A percentile compares a stretch with the other conserved stretches of the same genome.
Conservation (phyloP, 2,329 filamentous ascomycete species). For the Epichloe gansuensis region DNA sequence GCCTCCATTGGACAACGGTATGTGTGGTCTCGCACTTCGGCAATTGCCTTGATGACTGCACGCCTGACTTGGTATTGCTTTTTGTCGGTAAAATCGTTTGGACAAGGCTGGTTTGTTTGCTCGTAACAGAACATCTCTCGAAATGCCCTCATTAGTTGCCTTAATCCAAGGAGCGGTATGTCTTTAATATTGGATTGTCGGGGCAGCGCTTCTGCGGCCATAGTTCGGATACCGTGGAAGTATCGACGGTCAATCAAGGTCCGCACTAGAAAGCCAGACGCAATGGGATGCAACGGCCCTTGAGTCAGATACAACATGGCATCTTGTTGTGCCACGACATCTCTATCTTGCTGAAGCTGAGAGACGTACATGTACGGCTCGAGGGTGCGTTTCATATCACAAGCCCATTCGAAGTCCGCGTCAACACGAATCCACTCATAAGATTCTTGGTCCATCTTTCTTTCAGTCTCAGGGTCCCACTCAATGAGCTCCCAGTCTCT, state of each 20-base stretch:
- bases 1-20: constrained; percentile 69
- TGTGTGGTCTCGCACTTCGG: constrained; percentile 57
- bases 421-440: constrained; percentile 99
- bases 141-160: constrained; percentile 76
- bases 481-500: constrained; percentile 74
- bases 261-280: constrained; percentile 77
- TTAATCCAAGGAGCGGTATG: constrained; percentile 61
- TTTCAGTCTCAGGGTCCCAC: constrained; percentile 80
- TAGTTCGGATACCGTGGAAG: constrained; percentile 80
- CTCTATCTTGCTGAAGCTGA: constrained; percentile 90
- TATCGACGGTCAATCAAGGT: constrained; percentile 88
- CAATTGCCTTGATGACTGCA: constrained; percentile 69
- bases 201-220: constrained; percentile 69
- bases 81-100: constrained; percentile 86
- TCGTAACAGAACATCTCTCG: constrained; percentile 78
- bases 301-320: constrained; percentile 61
- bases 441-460: constrained; percentile 85
- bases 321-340: constrained; percentile 78
- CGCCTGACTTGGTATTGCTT: constrained; percentile 74
- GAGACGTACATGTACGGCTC: constrained; percentile 97
- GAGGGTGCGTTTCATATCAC: constrained; percentile 67
- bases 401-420: constrained; percentile 97
- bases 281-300: constrained; percentile 60
- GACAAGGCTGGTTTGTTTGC: constrained; percentile 62
- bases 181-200: constrained; percentile 59